These are phyloP conservation scores for Diphasiastrum complanatum DNA, from an alignment of 83 land plant genomes.

Conservation along the genomic window DNA sequence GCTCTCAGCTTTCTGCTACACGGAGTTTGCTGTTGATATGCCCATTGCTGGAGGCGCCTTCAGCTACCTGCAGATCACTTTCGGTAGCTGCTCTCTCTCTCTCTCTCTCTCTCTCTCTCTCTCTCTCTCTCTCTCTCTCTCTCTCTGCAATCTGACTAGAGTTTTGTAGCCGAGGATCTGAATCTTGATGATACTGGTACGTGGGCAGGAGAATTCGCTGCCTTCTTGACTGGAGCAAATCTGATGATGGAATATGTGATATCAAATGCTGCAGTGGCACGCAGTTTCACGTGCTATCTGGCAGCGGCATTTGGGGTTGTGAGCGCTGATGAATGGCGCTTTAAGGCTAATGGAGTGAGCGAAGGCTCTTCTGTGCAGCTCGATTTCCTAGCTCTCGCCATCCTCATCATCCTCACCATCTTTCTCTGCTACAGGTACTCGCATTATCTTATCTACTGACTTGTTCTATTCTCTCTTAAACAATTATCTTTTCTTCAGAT, in stretches of 20 bases:
- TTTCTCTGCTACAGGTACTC: conserved; percentile 7
- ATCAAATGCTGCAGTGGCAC: too few relatives aligned
- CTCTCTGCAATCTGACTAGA: too few relatives aligned
- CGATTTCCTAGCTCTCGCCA: conserved; percentile 3
- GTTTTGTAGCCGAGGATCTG: not conserved
- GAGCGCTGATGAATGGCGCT: not conserved
- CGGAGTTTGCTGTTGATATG: conserved; percentile 7
- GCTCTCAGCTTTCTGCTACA: conserved; percentile 8
- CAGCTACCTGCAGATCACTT: too few relatives aligned
- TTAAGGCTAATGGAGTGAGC: too few relatives aligned
- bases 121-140: too few relatives aligned
- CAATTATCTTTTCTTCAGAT: not conserved
- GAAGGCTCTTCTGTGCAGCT: not conserved
- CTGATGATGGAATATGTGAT: too few relatives aligned
- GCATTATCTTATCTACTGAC: not conserved
- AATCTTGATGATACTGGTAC: not conserved
- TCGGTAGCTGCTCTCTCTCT: not conserved
- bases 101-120: not conserved
- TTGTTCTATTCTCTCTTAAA: too few relatives aligned
- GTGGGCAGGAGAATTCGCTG: conserved; percentile 1
- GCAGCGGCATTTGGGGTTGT: not conserved
- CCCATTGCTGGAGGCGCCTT: conserved; percentile 8
- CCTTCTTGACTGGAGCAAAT: conserved; percentile 5
- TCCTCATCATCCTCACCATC: too few relatives aligned
- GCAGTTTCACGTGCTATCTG: not conserved